Percentiles rank a stretch among this genome's conserved stretches.
These are phyloP conservation scores for Globomyces pollinis-pini DNA, from an alignment of 192 early-diverging fungal genomes.

Conservation along the genomic window DNA sequence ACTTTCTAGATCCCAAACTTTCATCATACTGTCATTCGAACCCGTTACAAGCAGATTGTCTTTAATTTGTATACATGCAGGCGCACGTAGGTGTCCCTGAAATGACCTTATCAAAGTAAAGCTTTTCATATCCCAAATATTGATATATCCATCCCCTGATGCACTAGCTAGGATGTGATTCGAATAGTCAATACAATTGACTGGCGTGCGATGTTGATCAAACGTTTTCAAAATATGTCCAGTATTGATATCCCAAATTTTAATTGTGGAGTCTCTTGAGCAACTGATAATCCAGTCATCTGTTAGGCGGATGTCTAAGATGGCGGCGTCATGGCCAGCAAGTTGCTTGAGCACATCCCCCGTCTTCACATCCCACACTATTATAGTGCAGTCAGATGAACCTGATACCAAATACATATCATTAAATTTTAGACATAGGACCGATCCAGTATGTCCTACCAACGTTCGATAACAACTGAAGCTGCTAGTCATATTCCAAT, in stretches of 20 bases:
- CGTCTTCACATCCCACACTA: slow-evolving; percentile 49
- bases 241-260: slow-evolving; percentile 65
- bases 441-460: slow-evolving; percentile 36
- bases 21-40: slow-evolving; percentile 64
- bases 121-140: slow-evolving; percentile 70
- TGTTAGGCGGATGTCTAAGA: slow-evolving; percentile 86
- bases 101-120: slow-evolving; percentile 15
- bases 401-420: slow-evolving; percentile 40
- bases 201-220: slow-evolving; percentile 77
- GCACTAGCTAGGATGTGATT: slow-evolving; percentile 70
- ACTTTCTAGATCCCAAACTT: slow-evolving; percentile 62
- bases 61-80: slow-evolving; percentile 88
- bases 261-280: slow-evolving; percentile 88
- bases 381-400: slow-evolving; percentile 36
- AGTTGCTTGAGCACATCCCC: slow-evolving; percentile 38
- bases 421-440: slow-evolving; percentile 54
- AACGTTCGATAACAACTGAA: slow-evolving; percentile 14
- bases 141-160: slow-evolving; percentile 74
- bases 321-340: slow-evolving; percentile 68
- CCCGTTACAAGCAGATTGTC: slow-evolving; percentile 76
- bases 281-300: slow-evolving; percentile 65
- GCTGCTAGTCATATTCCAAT: slow-evolving; percentile 36
- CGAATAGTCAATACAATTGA: slow-evolving; percentile 81
- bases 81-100: slow-evolving; percentile 43
- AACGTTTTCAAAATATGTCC: slow-evolving; percentile 60